phyloP scores from a whole-genome alignment of 371 early-diverging fungal species.

The Paraphysoderma sedebokerense region DNA sequence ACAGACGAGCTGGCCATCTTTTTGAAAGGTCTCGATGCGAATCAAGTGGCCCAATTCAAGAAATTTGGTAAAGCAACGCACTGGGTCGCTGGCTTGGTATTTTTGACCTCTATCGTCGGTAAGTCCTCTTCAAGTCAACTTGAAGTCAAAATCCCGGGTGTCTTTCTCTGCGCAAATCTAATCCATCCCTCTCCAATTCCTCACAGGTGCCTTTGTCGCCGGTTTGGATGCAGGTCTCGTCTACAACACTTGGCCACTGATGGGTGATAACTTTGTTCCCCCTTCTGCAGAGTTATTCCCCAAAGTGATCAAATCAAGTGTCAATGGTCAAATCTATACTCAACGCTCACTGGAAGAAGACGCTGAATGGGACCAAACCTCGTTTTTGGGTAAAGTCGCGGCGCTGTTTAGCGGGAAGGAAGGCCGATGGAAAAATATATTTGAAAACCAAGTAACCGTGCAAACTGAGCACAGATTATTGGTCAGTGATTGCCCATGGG shows the following conservation, averaged over 20 bases:
- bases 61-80: slow-evolving; percentile 15
- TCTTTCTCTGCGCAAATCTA: background rate
- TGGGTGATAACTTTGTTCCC: slow-evolving; percentile 62
- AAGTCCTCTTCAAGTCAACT: background rate
- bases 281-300: slow-evolving; percentile 41
- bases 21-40: background rate
- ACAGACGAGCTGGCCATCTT: background rate
- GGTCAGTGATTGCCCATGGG: slow-evolving; percentile 22
- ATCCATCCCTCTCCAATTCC: background rate
- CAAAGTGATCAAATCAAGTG: background rate
- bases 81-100: slow-evolving; percentile 43
- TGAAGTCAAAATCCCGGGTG: background rate
- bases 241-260: slow-evolving; percentile 78
- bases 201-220: slow-evolving; percentile 70
- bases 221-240: slow-evolving; percentile 92
- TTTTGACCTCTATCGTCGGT: slow-evolving; percentile 78
- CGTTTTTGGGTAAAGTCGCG: slow-evolving; percentile 2
- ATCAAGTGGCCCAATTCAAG: background rate
- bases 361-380: slow-evolving; percentile 1
- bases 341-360: slow-evolving; percentile 3
- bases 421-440: slow-evolving; percentile 56
- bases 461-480: slow-evolving; percentile 85
- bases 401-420: slow-evolving; percentile 4
- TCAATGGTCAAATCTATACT: slow-evolving; percentile 22
- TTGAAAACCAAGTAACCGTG: slow-evolving; percentile 86